Base-by-base conservation (phyloP, 2,329 filamentous ascomycete species). In the Fusarium sp. region DNA sequence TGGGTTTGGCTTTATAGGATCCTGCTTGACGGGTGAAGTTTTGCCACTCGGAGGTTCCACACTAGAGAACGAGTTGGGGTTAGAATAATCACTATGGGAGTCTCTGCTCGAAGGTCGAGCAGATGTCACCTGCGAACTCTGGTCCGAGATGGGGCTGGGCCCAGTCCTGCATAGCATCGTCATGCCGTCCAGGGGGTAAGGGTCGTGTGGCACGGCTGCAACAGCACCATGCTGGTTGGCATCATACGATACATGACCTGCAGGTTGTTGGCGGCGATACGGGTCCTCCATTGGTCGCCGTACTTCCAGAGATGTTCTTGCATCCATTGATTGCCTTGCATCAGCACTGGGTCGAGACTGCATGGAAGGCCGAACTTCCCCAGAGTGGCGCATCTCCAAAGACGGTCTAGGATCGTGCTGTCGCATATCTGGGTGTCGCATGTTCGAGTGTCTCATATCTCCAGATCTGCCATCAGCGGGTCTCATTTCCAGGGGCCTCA, bases 111-210 rank as follows among this genome's bases (percentile, higher is more conserved):
- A 92, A 51, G 95, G 94, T 50, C 95, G 89, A 55, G 89, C 91
- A 30, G 91, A 90, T 28, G 88, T 87, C 31, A 84, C 78, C 31
- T 85, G 82, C 9, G 84, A 85, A 68, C 82, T 83, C 39, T 81
- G 82, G 87, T 95, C 82, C 83, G 89, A 83, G 22, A 79, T 78
- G 42, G 91, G 89, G 8, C 91, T 92, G 48, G 93, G 89, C 11
- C 91, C 92, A 42, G 93, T 91, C 67, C 95, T 91, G 82, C 95
- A 98, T 71, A 98, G 92, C 90, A 98, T 97, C 1, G 95, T 98
- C 95, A 98, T 98, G 9, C 95, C 95, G 79, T 98, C 95, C 81
- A 92, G 90, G 1, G 95, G 95, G 80, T 98, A 98, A 15, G 96
- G 94, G 76, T 98, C 97, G 77, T 98, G 95, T 20, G 95, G 95